Conservation (phyloP, 495 filamentous ascomycete species). For the Collariella sp. region DNA sequence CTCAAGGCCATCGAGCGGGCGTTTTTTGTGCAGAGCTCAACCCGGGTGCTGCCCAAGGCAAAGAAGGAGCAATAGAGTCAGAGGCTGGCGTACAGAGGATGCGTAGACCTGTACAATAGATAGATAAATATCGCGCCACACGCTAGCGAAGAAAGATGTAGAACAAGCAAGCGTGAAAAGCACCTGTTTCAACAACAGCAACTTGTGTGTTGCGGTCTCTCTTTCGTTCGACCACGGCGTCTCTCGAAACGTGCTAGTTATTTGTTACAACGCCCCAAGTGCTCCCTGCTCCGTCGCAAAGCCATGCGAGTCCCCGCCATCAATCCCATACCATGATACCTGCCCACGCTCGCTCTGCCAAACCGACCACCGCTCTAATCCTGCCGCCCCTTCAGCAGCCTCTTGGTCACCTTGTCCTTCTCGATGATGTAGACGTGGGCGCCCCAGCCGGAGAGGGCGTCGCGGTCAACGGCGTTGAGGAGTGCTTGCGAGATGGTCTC, state of each 20-base stretch:
- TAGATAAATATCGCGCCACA: not conserved
- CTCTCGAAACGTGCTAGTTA: slow-evolving; percentile 6
- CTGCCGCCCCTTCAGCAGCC: slow-evolving; percentile 81
- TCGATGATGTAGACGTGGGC: slow-evolving; percentile 98
- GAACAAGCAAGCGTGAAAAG: not conserved
- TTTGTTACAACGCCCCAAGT: slow-evolving; percentile 11
- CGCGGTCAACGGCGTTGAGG: slow-evolving; percentile 89
- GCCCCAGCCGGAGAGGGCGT: slow-evolving; percentile 95
- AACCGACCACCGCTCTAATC: slow-evolving; percentile 41
- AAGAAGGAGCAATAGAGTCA: slow-evolving; percentile 36
- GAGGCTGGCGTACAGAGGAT: slow-evolving; percentile 2
- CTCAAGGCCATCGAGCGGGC: slow-evolving; percentile 76
- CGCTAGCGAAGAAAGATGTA: not conserved
- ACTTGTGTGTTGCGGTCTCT: not conserved
- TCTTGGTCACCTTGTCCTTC: slow-evolving; percentile 98
- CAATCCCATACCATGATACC: not conserved
- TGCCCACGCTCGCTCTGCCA: not conserved
- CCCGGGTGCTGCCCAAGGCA: slow-evolving; percentile 19
- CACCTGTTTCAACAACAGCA: not conserved
- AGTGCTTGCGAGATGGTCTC: slow-evolving; percentile 98
- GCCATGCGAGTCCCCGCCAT: not conserved
- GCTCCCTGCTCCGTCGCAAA: not conserved
- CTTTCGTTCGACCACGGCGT: slow-evolving; percentile 1
- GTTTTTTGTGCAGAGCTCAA: slow-evolving; percentile 39
- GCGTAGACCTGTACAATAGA: slow-evolving; percentile 21